Evolutionary conservation across 148 eudicot species (phyloP).

Genomic region (Dianthus caryophyllus): DNA sequence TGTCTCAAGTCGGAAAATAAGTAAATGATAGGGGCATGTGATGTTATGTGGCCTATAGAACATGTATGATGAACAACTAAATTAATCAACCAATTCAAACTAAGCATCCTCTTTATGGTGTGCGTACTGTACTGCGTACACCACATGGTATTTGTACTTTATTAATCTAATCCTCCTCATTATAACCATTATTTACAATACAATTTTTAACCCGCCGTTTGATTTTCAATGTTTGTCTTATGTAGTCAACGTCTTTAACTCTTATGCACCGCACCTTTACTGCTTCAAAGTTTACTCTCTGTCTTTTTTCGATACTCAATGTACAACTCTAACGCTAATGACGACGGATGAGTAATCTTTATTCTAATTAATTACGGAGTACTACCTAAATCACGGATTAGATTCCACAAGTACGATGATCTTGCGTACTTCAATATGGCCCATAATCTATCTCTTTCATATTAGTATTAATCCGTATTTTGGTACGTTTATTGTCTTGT

Average conservation of each 20-base stretch:
- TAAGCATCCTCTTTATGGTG: not conserved
- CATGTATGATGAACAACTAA: conserved; percentile 10
- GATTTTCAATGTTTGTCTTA: conserved; percentile 30
- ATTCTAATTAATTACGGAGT: not conserved
- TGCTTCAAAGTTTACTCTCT: not conserved
- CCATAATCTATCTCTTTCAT: too few relatives aligned
- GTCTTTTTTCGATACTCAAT: too few relatives aligned
- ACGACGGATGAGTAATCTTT: too few relatives aligned
- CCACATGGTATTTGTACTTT: too few relatives aligned
- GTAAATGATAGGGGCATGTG: conserved; percentile 20
- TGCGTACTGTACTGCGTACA: too few relatives aligned
- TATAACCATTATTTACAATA: not conserved
- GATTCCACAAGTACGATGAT: not conserved
- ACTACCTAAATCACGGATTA: not conserved
- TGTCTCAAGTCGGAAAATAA: not conserved
- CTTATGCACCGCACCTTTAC: not conserved
- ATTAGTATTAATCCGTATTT: too few relatives aligned
- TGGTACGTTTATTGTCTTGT: too few relatives aligned
- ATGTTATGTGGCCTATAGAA: conserved; percentile 21
- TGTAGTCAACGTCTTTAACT: conserved; percentile 13
- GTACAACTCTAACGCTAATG: too few relatives aligned
- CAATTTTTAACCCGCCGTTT: not conserved
- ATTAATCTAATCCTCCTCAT: not conserved
- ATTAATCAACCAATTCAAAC: not conserved
- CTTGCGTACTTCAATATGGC: not conserved